Percentiles rank a stretch among this genome's conserved stretches.
phyloP scores from a whole-genome alignment of 805 yeast genomes.

The Starmera quercuum region DNA sequence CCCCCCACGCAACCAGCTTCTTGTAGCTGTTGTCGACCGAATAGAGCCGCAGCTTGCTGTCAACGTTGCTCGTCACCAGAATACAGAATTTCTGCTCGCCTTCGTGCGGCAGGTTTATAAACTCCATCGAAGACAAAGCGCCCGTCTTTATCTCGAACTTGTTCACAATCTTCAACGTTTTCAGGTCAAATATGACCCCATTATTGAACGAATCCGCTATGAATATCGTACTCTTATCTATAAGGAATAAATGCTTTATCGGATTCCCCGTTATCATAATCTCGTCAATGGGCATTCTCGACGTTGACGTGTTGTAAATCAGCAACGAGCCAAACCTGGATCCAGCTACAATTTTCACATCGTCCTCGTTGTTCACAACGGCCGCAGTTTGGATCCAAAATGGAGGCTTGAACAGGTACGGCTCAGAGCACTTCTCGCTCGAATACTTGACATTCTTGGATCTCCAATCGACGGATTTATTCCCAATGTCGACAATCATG shows the following conservation, averaged over 20 bases:
- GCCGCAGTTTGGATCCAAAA: too few species aligned
- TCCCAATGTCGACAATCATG: constrained; percentile 10
- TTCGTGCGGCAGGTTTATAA: too few species aligned
- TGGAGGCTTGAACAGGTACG: too few species aligned
- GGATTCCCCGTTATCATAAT: constrained; percentile 15
- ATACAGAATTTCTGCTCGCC: too few species aligned
- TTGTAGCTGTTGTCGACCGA: too few species aligned
- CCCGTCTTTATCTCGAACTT: constrained; percentile 15
- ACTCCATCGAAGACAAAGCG: constrained; percentile 11
- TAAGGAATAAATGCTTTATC: constrained; percentile 8
- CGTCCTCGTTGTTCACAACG: too few species aligned
- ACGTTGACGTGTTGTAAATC: constrained; percentile 10
- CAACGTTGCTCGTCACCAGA: too few species aligned
- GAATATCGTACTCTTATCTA: constrained; percentile 4
- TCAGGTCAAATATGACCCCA: constrained; percentile 8
- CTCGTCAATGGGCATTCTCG: constrained; percentile 16
- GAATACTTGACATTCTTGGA: too few species aligned
- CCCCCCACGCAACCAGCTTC: too few species aligned
- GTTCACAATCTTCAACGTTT: constrained; percentile 4
- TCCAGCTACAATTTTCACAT: constrained; percentile 12
- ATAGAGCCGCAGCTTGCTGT: too few species aligned
- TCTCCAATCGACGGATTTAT: constrained; percentile 15
- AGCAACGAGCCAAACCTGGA: constrained; percentile 17
- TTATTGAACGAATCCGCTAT: constrained; percentile 17
- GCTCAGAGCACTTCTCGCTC: too few species aligned